Base-by-base conservation (phyloP, 2,329 filamentous ascomycete genomes). In the Cryphonectria radicalis region DNA sequence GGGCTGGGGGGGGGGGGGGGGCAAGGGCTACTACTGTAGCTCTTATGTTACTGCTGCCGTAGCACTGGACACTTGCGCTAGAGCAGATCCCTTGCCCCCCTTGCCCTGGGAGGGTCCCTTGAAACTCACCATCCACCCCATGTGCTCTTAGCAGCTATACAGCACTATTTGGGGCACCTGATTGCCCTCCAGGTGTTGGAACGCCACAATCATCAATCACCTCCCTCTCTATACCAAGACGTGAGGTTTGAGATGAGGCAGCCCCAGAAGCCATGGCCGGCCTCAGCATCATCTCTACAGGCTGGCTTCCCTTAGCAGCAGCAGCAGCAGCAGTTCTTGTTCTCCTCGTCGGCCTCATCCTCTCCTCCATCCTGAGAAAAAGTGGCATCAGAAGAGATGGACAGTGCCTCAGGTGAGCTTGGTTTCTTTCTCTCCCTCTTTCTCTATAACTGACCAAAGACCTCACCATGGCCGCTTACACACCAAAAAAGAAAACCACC, bases 401-500 rank as follows among this genome's bases (percentile, higher is more conserved):
- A 17, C 63, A 66, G 6, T 69, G 68, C 5, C 62, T 76, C 59
- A 71, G 68, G 75, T 75, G 66, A 73, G 70, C 37, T 11, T n/a
- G 43, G 14, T 4, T 3, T 43, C 13, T 43, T 17, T 46, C 43
- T 46, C 17, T 5, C 43, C 5, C 17, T 46, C 43, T 46, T 14
- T 14, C 11, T 32, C 28, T 50, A 7, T 50, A 17, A n/a, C 46
- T 50, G 8, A 50, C 17, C 7, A 2, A 11, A n/a, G 10, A 63
- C n/a, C 22, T n/a, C 35, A 10, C 57, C 28, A 62, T 11, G 28
- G 57, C 57, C 3, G 40, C 14, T 7, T 50, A 19, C 22, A 5
- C n/a, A 60, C 17, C 19, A 7, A 19, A 8, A n/a, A 69, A 86
- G 85, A 69, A 84, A 82, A 66, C 83, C 86, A 0, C 85, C 85